phyloP scores from a whole-genome alignment of 2,329 filamentous ascomycete species.

The Capronia americana region DNA sequence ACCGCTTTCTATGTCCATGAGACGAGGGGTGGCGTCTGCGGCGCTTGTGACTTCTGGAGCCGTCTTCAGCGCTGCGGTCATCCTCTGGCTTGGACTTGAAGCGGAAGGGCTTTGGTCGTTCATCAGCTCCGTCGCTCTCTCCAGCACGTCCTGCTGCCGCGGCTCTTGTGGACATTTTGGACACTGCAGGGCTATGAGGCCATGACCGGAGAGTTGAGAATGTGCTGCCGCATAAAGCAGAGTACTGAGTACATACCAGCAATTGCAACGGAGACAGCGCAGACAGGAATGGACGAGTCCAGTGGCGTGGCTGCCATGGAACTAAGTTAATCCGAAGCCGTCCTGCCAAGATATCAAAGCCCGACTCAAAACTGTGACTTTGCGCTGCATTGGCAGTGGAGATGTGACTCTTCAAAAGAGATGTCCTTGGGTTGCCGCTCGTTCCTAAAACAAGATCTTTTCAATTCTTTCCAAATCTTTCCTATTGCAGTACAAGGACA shows the following conservation, averaged over 20 bases:
- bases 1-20: slow-evolving; percentile 41
- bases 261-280: not conserved
- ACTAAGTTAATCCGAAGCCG: slow-evolving; percentile 23
- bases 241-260: not conserved
- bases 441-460: slow-evolving; percentile 2
- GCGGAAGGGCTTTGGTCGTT: slow-evolving; percentile 34
- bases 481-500: not conserved
- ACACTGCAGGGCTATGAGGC: slow-evolving; percentile 10
- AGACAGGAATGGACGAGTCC: not conserved
- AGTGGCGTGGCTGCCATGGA: not conserved
- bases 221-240: not conserved
- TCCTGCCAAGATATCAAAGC: slow-evolving; percentile 32
- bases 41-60: slow-evolving; percentile 36
- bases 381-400: slow-evolving; percentile 21
- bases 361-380: slow-evolving; percentile 11
- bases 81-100: slow-evolving; percentile 34
- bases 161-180: slow-evolving; percentile 6
- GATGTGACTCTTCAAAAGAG: slow-evolving; percentile 22
- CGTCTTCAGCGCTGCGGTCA: slow-evolving; percentile 8
- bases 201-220: not conserved
- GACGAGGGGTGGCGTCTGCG: slow-evolving; percentile 36
- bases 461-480: not conserved
- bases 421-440: slow-evolving; percentile 23
- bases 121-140: not conserved
- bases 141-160: not conserved